phyloP scores from a whole-genome alignment of 768 basidiomycete species.

The Clitopilus passeckerianus region DNA sequence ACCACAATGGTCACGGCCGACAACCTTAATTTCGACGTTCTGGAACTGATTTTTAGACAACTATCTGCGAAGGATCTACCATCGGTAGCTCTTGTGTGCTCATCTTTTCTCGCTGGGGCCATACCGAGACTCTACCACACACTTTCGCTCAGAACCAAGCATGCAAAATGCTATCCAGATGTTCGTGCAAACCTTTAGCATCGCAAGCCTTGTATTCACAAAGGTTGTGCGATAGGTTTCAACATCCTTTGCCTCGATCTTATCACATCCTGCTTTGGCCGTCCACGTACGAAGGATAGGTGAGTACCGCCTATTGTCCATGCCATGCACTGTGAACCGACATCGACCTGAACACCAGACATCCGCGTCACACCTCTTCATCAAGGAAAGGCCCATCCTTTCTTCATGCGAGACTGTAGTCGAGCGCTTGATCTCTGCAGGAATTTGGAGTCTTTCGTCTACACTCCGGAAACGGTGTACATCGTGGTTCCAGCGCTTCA shows the following conservation, averaged over 20 bases:
- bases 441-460: slow-evolving; percentile 55
- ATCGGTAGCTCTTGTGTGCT: slow-evolving; percentile 58
- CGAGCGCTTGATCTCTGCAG: slow-evolving; percentile 41
- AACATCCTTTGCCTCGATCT: slow-evolving; percentile 59
- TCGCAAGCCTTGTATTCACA: neutral
- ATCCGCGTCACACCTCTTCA: slow-evolving; percentile 41
- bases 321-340: neutral
- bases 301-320: slow-evolving; percentile 16
- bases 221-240: slow-evolving; percentile 27
- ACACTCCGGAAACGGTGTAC: slow-evolving; percentile 42
- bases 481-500: slow-evolving; percentile 44
- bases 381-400: slow-evolving; percentile 32
- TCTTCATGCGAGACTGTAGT: slow-evolving; percentile 49
- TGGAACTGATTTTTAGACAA: slow-evolving; percentile 59
- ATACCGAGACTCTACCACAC: slow-evolving; percentile 59
- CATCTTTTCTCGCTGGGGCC: slow-evolving; percentile 58
- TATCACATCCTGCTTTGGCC: slow-evolving; percentile 46
- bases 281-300: slow-evolving; percentile 59
- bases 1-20: slow-evolving; percentile 58
- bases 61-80: slow-evolving; percentile 54
- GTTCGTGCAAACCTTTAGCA: slow-evolving; percentile 25
- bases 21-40: slow-evolving; percentile 67
- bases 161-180: slow-evolving; percentile 53
- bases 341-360: slow-evolving; percentile 31
- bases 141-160: slow-evolving; percentile 47